Evolutionary conservation across 164 flowering plant genomes (phyloP).

Genomic region (Macadamia tetraphylla): DNA sequence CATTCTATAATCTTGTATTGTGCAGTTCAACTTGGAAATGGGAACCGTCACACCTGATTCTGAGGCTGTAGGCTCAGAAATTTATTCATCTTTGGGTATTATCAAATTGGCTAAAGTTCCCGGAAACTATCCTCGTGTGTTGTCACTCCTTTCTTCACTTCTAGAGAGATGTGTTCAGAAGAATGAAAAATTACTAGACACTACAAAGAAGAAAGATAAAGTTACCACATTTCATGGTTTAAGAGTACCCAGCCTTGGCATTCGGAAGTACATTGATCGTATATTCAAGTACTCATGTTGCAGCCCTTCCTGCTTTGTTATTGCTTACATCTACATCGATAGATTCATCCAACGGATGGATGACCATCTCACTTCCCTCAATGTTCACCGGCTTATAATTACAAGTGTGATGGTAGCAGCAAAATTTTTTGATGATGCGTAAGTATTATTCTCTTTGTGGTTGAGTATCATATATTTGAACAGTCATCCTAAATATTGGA

Average conservation of each 20-base stretch:
- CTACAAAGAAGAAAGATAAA: constrained; percentile 36
- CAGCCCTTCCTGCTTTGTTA: constrained; percentile 84
- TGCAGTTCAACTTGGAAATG: constrained; percentile 29
- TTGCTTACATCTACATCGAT: constrained; percentile 71
- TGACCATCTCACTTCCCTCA: constrained; percentile 57
- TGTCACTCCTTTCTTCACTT: constrained; percentile 47
- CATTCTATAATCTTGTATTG: constrained; percentile 1
- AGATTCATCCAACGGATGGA: constrained; percentile 43
- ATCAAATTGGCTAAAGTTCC: constrained; percentile 28
- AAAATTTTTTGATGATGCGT: constrained; percentile 83
- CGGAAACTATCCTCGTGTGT: constrained; percentile 39
- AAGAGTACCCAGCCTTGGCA: constrained; percentile 56
- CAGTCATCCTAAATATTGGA: too few species aligned
- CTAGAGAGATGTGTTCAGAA: constrained; percentile 56
- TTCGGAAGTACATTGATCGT: constrained; percentile 67
- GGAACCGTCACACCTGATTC: constrained; percentile 35
- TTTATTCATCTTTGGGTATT: constrained; percentile 51
- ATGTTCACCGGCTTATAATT: constrained; percentile 78
- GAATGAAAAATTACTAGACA: constrained; percentile 48
- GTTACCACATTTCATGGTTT: constrained; percentile 70
- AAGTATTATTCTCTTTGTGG: constrained; percentile 21
- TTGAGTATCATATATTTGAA: too few species aligned
- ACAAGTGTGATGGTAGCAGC: constrained; percentile 81
- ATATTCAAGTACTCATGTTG: constrained; percentile 79
- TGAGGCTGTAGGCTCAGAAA: constrained; percentile 26